Base-by-base conservation (phyloP, 2,329 filamentous ascomycete species). In the Parastagonospora nodorum region DNA sequence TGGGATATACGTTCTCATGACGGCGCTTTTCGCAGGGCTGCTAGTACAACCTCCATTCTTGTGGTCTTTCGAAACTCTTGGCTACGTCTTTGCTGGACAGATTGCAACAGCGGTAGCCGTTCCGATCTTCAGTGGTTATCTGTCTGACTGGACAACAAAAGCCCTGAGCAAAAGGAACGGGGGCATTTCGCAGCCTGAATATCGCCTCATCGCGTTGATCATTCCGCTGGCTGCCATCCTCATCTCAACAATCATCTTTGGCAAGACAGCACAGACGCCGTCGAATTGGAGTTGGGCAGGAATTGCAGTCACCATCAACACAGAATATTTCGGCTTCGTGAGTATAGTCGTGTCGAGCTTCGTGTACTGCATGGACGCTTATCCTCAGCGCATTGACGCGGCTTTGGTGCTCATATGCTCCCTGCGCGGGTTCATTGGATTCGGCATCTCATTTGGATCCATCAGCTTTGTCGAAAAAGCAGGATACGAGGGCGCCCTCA, bases 1-100 rank as follows among this genome's bases (percentile, higher is more conserved):
- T 7, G 53, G 53, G 7, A 46, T 53, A 10, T 56, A 56, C 31
- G 50, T 56, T 11, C 50, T 56, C 35, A 53, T 56, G 46, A 44
- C 53, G 10, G 53, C 53, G 2, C 28, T 56, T 8, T 56, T 56
- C 29, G 53, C 53, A 9, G 47, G 41, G 8, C 39, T 53, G 3
- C 42, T 56, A 5, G 46, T 56, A 10, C 36, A 45, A 5, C 53
- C 53, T 8, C 50, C 53, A 12, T 56, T 42, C 15, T 41, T 40
- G 16, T 56, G 53, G 53, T 44, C 42, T n/a, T 56, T 45, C 32
- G 32, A 47, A 2, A 42, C 49, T 27, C 37, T 56, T 14, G 53
- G 53, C 9, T 56, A 56, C 35, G 50, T 56, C 4, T 56, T 56
- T 9, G 46, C 41, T 0, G 53, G 53, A 12, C 53, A 56, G 19